These are phyloP conservation scores for Dendrothele bispora DNA, from an alignment of 768 basidiomycete genomes.

Conservation along the genomic window DNA sequence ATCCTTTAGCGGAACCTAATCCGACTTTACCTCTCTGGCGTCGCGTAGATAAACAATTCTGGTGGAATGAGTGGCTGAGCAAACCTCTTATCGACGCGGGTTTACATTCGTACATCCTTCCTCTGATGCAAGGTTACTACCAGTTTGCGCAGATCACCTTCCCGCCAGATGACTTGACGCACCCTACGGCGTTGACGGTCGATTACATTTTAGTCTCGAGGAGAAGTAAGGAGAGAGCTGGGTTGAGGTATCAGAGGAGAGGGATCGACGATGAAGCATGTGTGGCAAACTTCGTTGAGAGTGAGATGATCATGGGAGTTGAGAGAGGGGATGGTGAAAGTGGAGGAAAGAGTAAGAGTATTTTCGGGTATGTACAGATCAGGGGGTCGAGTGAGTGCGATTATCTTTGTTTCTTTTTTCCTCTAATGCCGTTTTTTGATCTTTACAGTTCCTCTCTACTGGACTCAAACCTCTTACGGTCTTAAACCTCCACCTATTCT, in stretches of 20 bases:
- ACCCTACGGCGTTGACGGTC: conserved; percentile 46
- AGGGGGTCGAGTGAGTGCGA: conserved; percentile 79
- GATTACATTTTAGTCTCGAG: conserved; percentile 86
- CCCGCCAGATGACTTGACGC: conserved; percentile 44
- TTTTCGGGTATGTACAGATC: conserved; percentile 88
- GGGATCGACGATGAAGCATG: conserved; percentile 92
- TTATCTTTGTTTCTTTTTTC: neutral
- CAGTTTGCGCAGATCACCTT: conserved; percentile 72
- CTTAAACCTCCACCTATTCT: conserved; percentile 87
- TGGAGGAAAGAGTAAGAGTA: conserved; percentile 67
- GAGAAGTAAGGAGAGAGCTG: conserved; percentile 85
- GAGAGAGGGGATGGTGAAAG: conserved; percentile 78
- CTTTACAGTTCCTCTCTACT: conserved; percentile 80
- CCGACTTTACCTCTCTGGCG: conserved; percentile 87
- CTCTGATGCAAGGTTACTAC: conserved; percentile 92
- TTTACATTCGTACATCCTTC: conserved; percentile 84
- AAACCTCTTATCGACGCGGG: conserved; percentile 87
- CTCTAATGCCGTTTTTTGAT: too few relatives aligned
- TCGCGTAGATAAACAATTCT: conserved; percentile 85
- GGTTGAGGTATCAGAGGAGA: conserved; percentile 90
- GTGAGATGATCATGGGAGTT: conserved; percentile 84
- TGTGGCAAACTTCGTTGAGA: conserved; percentile 96
- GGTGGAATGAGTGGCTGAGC: conserved; percentile 93
- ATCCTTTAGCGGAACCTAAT: conserved; percentile 69
- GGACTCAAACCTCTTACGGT: conserved; percentile 86